Base-by-base conservation (phyloP, 106 monocot genomes). In the Allium fistulosum region DNA sequence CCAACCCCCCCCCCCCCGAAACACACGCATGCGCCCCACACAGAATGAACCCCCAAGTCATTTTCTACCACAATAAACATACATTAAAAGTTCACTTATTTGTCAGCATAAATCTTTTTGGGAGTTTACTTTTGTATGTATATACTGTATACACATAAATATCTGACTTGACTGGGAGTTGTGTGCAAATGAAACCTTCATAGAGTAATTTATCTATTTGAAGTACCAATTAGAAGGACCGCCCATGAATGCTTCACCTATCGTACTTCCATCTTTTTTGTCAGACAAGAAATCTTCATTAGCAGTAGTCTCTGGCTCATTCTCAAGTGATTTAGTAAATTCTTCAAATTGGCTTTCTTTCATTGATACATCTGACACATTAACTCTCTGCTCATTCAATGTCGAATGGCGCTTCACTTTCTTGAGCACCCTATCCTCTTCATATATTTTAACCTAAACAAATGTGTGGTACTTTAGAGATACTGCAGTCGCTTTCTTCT, bases 381-480 rank as follows among this genome's bases (percentile, higher is more conserved):
- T 57, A 55, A 69, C 56, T 57, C 16, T 69, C 28, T 69, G 67
- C 46, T 50, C 67, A 67, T 51, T 45, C 22, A 50, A 59, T 28
- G 16, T 16, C 51, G 51, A 50, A 67, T 60, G 74, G 4, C 74
- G 53, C 68, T 69, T 69, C 37, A 56, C 67, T 61, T 68, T 75
- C 14, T 37, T 26, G 9, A 75, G 50, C 57, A 65, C 66, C 51
- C 67, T 75, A 14, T 66, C 67, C 46, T 69, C 70, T 16, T 74
- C 63, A 63, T 80, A 74, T 48, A 69, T 60, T 47, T 76, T 69
- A 45, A 69, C 76, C 76, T 76, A 68, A 61, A 68, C 70, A 59
- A 57, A 10, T 26, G 49, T 59, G 27, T 47, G 14, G 26, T 18
- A 51, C 53, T 55, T 15, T 12, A 55, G 53, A 15, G 4, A 55